These are phyloP conservation scores for Aspergillus cejpii DNA, from an alignment of 2,329 filamentous ascomycete genomes.

Conservation along the genomic window DNA sequence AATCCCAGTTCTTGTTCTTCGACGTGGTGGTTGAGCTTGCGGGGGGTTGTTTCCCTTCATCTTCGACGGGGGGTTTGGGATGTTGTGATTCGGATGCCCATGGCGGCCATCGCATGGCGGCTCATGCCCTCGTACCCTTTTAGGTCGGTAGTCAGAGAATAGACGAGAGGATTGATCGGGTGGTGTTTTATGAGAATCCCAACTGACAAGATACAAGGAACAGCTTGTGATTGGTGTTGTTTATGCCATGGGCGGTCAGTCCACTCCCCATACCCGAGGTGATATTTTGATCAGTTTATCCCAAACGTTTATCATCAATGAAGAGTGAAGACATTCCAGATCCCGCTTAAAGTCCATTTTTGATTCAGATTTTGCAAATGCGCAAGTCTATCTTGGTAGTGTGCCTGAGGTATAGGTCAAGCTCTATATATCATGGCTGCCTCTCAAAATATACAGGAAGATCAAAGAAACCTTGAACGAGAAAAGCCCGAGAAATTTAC, in stretches of 20 bases:
- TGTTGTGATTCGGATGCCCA: slow-evolving; percentile 37
- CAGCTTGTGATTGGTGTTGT: neutral
- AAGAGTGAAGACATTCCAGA: too few species aligned
- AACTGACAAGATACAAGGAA: too few species aligned
- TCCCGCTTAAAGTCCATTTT: neutral
- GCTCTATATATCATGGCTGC: slow-evolving; percentile 13
- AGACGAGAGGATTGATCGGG: too few species aligned
- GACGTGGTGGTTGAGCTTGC: slow-evolving; percentile 16
- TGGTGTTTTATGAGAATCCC: too few species aligned
- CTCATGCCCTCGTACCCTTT: slow-evolving; percentile 22
- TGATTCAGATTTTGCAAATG: slow-evolving; percentile 1
- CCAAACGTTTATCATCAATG: too few species aligned
- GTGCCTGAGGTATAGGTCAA: slow-evolving; percentile 3
- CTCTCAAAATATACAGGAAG: slow-evolving; percentile 11
- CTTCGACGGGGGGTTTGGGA: slow-evolving; percentile 10
- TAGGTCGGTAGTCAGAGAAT: neutral
- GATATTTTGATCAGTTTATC: too few species aligned
- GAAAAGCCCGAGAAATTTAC: slow-evolving; percentile 12
- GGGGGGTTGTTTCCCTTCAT: slow-evolving; percentile 16
- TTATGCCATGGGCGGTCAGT: neutral
- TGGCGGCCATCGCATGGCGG: slow-evolving; percentile 46
- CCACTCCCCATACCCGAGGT: neutral
- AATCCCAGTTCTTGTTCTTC: slow-evolving; percentile 36
- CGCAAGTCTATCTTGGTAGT: slow-evolving; percentile 5
- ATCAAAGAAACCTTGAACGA: slow-evolving; percentile 1